Conservation (phyloP, 371 early-diverging fungal genomes). For the Apophysomyces trapeziformis region DNA sequence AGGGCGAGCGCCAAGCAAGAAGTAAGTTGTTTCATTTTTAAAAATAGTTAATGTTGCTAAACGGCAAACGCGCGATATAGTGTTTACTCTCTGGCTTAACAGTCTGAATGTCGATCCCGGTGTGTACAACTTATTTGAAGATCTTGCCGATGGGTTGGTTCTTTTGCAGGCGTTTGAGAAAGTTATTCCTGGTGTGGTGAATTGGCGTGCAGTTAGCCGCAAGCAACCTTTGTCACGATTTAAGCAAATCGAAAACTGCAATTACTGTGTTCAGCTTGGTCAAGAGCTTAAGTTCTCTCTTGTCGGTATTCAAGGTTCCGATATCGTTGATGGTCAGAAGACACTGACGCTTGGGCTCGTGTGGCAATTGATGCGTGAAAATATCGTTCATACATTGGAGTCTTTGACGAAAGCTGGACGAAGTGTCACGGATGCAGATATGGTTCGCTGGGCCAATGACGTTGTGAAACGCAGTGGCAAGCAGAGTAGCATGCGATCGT, state of each 20-base stretch:
- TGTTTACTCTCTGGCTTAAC: conserved; percentile 96
- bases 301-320: conserved; percentile 95
- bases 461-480: conserved; percentile 74
- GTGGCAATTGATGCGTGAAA: conserved; percentile 98
- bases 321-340: conserved; percentile 89
- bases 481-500: conserved; percentile 70
- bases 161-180: conserved; percentile 93
- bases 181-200: conserved; percentile 86
- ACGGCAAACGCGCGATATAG: conserved; percentile 27
- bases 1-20: conserved; percentile 96
- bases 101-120: conserved; percentile 94
- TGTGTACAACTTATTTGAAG: conserved; percentile 89
- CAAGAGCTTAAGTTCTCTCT: conserved; percentile 86
- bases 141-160: conserved; percentile 80
- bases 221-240: conserved; percentile 79
- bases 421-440: conserved; percentile 87
- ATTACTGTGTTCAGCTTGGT: conserved; percentile 88
- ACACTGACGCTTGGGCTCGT: conserved; percentile 87
- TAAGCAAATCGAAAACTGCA: conserved; percentile 96
- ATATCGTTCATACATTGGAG: conserved; percentile 91
- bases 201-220: conserved; percentile 88
- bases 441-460: conserved; percentile 94
- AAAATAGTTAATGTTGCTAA: neutral
- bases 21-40: conserved; percentile 33
- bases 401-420: conserved; percentile 80